Evolutionary conservation across 2,329 filamentous ascomycete genomes (phyloP), one percentile per base, ranked within the genome.

Genomic region (Trichoderma lentiforme): DNA sequence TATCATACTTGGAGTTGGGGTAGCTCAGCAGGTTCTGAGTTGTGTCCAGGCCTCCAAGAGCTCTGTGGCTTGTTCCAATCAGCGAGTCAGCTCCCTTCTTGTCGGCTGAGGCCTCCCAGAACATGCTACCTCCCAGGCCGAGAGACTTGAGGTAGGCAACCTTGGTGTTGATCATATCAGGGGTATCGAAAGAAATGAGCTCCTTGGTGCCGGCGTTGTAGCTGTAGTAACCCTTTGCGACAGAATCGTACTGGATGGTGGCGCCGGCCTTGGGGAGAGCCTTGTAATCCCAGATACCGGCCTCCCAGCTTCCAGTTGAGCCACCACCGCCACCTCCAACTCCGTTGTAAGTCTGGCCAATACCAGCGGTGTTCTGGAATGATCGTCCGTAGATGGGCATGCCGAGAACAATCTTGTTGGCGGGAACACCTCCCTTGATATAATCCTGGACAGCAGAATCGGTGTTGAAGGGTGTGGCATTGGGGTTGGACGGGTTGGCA

Each of bases 221-320:
- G 79, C 88, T 91, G 84, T 91, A 97, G 12, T 88, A 90, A 1
- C 91, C 92, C 12, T 88, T 85, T 4, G 87, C 84, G 21, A 83
- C 83, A 2, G 79, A 72, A 77, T 95, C 91, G 69, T 88, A 86
- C 57, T 83, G 74, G 76, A 91, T 88, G 1, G 82, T 81, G 0
- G 90, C 88, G 1, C 89, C 90, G 0, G 86, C 77, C 32, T 85
- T 85, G 0, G 93, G 93, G 2, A 97, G 86, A 0, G 81, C 91
- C 82, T 95, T 96, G 85, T 92, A 96, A 79, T 97, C 93, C 89
- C 91, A 95, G 3, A 94, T 84, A 0, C 92, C 92, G 21, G 85
- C 83, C 81, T 96, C 93, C 89, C 90, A 95, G 68, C 85, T 90
- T 0, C 92, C 93, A 15, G 82, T 78, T 1, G 43, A 21, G 43